phyloP scores from a whole-genome alignment of 2,329 filamentous ascomycete genomes.

The Penicillium psychrosexuale region DNA sequence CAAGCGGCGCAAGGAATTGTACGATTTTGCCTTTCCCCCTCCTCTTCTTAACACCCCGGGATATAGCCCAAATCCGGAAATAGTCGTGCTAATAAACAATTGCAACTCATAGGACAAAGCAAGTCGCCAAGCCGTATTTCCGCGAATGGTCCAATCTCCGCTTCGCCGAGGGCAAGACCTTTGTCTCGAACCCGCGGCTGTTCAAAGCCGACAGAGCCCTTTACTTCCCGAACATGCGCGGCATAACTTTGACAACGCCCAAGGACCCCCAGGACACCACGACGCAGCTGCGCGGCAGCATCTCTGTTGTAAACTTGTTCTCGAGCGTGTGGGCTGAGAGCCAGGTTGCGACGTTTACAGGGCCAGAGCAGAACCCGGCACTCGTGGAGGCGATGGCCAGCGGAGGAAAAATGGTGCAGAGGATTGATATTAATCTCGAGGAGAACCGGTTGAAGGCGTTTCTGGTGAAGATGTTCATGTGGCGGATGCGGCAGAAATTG shows the following conservation, averaged over 20 bases:
- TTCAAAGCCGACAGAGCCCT: conserved; percentile 80
- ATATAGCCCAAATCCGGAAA: background rate
- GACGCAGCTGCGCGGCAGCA: conserved; percentile 65
- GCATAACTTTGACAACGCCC: conserved; percentile 66
- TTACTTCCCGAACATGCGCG: conserved; percentile 90
- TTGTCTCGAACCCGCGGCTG: conserved; percentile 76
- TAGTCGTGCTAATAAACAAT: conserved; percentile 4
- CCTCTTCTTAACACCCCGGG: background rate
- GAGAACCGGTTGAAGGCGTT: conserved; percentile 66
- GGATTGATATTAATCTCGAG: conserved; percentile 85
- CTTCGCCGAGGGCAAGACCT: conserved; percentile 83
- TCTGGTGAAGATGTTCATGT: conserved; percentile 56
- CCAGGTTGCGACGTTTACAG: conserved; percentile 72
- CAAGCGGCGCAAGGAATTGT: conserved; percentile 71
- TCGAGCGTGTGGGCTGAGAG: conserved; percentile 80
- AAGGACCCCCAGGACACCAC: conserved; percentile 67
- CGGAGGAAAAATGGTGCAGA: conserved; percentile 59
- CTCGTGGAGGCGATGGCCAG: conserved; percentile 61
- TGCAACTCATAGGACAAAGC: conserved; percentile 56
- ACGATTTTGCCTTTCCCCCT: conserved; percentile 28
- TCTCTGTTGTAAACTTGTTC: conserved; percentile 77
- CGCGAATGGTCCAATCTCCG: conserved; percentile 89
- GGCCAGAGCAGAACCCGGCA: conserved; percentile 64
- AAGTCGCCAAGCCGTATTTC: conserved; percentile 86
- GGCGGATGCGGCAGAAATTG: conserved; percentile 48